Base-by-base conservation (phyloP, 2,329 filamentous ascomycete genomes). In the Colletotrichum zoysiae region DNA sequence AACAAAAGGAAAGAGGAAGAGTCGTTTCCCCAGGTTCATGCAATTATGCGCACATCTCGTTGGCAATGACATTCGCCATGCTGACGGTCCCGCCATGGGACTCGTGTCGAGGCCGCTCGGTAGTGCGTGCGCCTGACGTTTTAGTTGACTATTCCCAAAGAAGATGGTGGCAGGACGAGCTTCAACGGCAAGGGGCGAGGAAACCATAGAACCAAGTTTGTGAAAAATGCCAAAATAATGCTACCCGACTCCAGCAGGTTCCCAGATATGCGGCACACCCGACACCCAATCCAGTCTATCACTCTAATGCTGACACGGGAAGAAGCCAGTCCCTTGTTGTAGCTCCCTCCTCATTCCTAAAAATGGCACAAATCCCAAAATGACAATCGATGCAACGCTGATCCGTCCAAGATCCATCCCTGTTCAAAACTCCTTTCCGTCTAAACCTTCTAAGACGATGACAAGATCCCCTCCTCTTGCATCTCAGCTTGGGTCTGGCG, bases 401-500 rank as follows among this genome's bases (percentile, higher is more conserved):
- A 58, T 46, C 50, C 18, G 35, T 55, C 18, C 58, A 38, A 35
- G n/a, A 55, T 48, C n/a, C 46, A 55, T 60, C 65, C 46, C n/a
- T 67, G 20, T 5, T 59, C 23, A 30, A 44, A 30, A 48, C 42
- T 8, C 12, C 33, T 53, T 38, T 20, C 48, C 42, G 20, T 26
- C 51, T 59, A 59, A 59, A 55, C 50, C 30, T 20, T 55, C 14
- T 42, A 33, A 50, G 79, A 75, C 60, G 30, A 48, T 38, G 61
- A 50, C 70, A 74, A 26, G 18, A 70, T 23, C 18, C 70, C 70
- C 46, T 73, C 70, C 42, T 70, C 70, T 33, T 51, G 40, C 59
- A 75, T 70, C 9, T 74, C 70, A 11, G 71, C 59, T 40, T 70
- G 70, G 1, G 73, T 70, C n/a, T 79, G 78, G 44, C 83, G 80